A percentile compares a stretch with the other conserved stretches of the same genome.
These are phyloP conservation scores for Phyllachora maydis DNA, from an alignment of 2,329 filamentous ascomycete species.

Conservation along the genomic window DNA sequence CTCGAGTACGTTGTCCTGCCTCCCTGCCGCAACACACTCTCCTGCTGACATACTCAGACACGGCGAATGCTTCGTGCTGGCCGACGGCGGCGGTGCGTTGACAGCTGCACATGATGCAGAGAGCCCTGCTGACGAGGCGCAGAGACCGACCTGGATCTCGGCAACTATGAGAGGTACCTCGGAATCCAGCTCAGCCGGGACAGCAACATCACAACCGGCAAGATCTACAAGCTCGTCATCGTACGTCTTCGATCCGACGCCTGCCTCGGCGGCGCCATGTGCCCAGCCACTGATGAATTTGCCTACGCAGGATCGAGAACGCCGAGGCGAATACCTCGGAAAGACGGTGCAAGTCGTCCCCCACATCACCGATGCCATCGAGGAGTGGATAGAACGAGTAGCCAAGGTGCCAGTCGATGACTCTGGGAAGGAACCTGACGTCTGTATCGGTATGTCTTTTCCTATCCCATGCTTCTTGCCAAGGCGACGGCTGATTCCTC, in stretches of 20 bases:
- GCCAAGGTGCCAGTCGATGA: slow-evolving; percentile 74
- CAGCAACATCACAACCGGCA: slow-evolving; percentile 94
- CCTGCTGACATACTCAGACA: slow-evolving; percentile 40
- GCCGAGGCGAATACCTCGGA: slow-evolving; percentile 59
- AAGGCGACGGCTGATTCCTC: too few species aligned
- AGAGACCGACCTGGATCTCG: slow-evolving; percentile 30
- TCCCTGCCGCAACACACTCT: too few species aligned
- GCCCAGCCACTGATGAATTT: too few species aligned
- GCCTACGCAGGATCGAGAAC: too few species aligned
- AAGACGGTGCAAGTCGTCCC: slow-evolving; percentile 48
- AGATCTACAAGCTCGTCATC: slow-evolving; percentile 83
- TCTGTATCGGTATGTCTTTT: slow-evolving; percentile 45
- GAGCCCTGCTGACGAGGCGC: slow-evolving; percentile 2
- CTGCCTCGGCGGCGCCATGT: slow-evolving; percentile 11
- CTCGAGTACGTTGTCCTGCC: slow-evolving; percentile 15
- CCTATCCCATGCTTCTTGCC: too few species aligned
- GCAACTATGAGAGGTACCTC: slow-evolving; percentile 48
- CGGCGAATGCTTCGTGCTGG: slow-evolving; percentile 75
- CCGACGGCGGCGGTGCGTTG: slow-evolving; percentile 51
- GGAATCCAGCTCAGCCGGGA: slow-evolving; percentile 64
- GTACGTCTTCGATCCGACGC: slow-evolving; percentile 11
- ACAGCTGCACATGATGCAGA: background rate
- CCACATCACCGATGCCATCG: slow-evolving; percentile 78
- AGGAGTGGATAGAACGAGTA: slow-evolving; percentile 81
- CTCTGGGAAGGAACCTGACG: slow-evolving; percentile 62